Evolutionary conservation across 257 asterid species (phyloP), one percentile per base, ranked within the genome.

Genomic region (Buddleja alternifolia): DNA sequence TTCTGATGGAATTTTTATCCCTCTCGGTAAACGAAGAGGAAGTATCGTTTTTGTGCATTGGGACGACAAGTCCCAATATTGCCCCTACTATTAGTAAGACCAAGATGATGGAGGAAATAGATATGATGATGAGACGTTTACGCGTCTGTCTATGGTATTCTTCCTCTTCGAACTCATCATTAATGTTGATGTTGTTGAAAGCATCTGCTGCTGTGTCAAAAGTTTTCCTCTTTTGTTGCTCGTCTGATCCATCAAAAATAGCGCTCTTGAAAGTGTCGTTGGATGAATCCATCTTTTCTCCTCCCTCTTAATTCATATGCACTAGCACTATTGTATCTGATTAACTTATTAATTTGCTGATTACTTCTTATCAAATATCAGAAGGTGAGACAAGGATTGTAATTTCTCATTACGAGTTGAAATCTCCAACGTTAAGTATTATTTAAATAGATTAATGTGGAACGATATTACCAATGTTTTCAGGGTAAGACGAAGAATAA

Each of bases 61-160:
- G 74, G 21, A 59, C 50, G 9, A 73, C 45, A 52, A 75, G n/a
- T 45, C 78, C 74, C 8, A 65, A n/a, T 11, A 71, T 41, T 36
- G 80, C 59, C 7, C 76, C 69, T 4, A 55, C 2, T 21, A 61
- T 50, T 34, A 80, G 23, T 21, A 61, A 37, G 8, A 53, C 69
- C 48, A 77, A 29, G 45, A 77, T 10, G 39, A 67, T 6, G 9
- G 68, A 56, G 60, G 80, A 71, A 34, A 67, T 8, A 2, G 10
- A 40, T 3, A 81, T 63, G 73, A 74, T 71, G 73, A 71, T 59
- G 17, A 77, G 16, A 36, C 82, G 80, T 8, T 60, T 41, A 17
- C 74, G 73, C 6, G 82, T 77, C 32, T 77, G 48, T 14, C 72
- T 58, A 0, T 32, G 58, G 67, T 81, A 75, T 20, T 58, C 59